phyloP scores from a whole-genome alignment of 768 basidiomycete genomes.

The Boletus rubroflammeus region DNA sequence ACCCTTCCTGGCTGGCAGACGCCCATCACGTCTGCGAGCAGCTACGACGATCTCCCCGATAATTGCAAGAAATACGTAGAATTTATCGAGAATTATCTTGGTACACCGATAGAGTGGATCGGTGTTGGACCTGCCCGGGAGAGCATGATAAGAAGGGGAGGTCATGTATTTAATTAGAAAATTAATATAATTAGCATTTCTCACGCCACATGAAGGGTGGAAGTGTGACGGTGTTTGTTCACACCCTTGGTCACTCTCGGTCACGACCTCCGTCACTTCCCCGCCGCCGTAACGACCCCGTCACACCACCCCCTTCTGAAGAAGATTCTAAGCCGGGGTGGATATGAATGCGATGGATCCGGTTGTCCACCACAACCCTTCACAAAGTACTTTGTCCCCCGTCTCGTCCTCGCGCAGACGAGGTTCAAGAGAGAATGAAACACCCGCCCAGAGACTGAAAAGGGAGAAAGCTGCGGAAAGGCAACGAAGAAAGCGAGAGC shows the following conservation, averaged over 20 bases:
- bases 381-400: slow-evolving; percentile 31
- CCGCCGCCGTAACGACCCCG: slow-evolving; percentile 33
- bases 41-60: slow-evolving; percentile 74
- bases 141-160: slow-evolving; percentile 53
- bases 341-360: slow-evolving; percentile 34
- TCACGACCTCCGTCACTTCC: slow-evolving; percentile 35
- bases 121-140: slow-evolving; percentile 88
- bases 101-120: slow-evolving; percentile 83
- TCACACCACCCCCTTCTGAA: slow-evolving; percentile 28
- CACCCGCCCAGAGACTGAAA: slow-evolving; percentile 67
- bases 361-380: slow-evolving; percentile 31
- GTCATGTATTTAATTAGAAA: slow-evolving; percentile 20
- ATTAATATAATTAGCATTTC: slow-evolving; percentile 5
- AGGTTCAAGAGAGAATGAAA: slow-evolving; percentile 63
- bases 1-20: slow-evolving; percentile 91
- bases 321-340: slow-evolving; percentile 6
- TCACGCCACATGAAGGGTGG: slow-evolving; percentile 20
- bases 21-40: slow-evolving; percentile 59
- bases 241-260: slow-evolving; percentile 27
- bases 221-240: slow-evolving; percentile 23
- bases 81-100: slow-evolving; percentile 76
- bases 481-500: slow-evolving; percentile 79
- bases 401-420: slow-evolving; percentile 47
- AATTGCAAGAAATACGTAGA: slow-evolving; percentile 83
- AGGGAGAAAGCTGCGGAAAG: slow-evolving; percentile 86